Conservation (phyloP, 164 flowering plant species). For the Kalanchoe fedtschenkoi region DNA sequence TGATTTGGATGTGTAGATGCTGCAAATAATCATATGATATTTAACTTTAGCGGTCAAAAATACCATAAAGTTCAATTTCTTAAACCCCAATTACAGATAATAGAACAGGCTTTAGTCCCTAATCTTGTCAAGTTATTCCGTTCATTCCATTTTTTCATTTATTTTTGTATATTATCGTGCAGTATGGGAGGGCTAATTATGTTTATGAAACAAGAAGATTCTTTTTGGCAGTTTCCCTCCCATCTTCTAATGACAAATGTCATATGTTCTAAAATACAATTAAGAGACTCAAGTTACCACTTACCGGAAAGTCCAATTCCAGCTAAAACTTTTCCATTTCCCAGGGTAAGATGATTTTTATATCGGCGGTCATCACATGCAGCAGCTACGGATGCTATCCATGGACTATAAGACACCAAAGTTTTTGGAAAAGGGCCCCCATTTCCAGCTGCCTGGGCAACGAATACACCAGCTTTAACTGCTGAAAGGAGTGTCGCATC, state of each 20-base stretch:
- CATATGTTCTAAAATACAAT: too few species aligned
- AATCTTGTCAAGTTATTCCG: too few species aligned
- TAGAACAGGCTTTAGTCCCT: not conserved
- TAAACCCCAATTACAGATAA: not conserved
- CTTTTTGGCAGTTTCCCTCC: too few species aligned
- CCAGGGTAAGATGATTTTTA: constrained; percentile 77
- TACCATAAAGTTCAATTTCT: not conserved
- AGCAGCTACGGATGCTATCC: constrained; percentile 96
- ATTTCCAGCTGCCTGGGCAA: constrained; percentile 98
- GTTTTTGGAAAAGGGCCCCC: constrained; percentile 96
- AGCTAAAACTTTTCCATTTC: constrained; percentile 75
- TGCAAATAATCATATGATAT: constrained; percentile 24
- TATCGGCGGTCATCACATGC: constrained; percentile 93
- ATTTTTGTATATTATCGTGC: too few species aligned
- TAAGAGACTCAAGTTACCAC: not conserved
- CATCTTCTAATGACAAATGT: too few species aligned
- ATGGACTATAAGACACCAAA: constrained; percentile 89
- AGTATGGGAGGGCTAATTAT: too few species aligned
- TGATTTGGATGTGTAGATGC: constrained; percentile 60
- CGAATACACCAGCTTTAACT: constrained; percentile 95
- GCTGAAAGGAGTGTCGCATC: constrained; percentile 91
- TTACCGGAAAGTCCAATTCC: constrained; percentile 23
- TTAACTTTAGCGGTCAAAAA: not conserved
- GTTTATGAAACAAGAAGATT: too few species aligned
- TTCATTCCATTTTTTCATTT: too few species aligned